Base-by-base conservation (phyloP, 805 yeast genomes). In the Zygoascus ofunaensis region DNA sequence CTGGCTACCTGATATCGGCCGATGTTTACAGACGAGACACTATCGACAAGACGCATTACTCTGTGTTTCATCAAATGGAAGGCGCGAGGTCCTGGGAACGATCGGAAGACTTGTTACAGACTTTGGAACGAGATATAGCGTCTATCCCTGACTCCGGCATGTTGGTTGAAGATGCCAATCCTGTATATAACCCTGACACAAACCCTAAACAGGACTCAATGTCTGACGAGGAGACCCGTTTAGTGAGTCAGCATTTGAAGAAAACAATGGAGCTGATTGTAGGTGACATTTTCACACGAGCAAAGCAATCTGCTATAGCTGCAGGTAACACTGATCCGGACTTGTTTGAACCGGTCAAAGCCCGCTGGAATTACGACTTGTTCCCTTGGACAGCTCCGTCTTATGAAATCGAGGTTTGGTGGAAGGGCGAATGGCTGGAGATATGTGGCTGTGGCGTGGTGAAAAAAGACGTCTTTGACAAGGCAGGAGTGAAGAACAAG, bases 381-480 rank as follows among this genome's bases (percentile, higher is more conserved):
- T 92, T 92, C 68, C 98, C 98, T 3, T 92, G 97, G 97, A 92
- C 98, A 2, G 79, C 95, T 1, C 98, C 98, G 3, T 84, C 95
- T 36, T 92, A 95, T 94, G 97, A 92, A 58, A 87, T 94, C 53
- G 98, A 92, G 64, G 95, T 92, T 3, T 87, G 94, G 89, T 92
- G 97, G 97, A 85, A 87, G 59, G 94, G 92, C 42, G 94, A 89
- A 54, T 92, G 98, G 98, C 71, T 92, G 30, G 98, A 92, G 66
- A 80, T 95, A 60, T 86, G 95, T 57, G 98, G 98, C 0, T 86
- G 95, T 65, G 98, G 98, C 21, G 72, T 90, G 32, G 95, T 87
- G 5, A 79, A 78, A 52, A 82, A 86, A 53, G 78, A 77, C 41
- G 94, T 90, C 0, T 69, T 87, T 33, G 67, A 75, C 19, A 82